Evolutionary conservation across 371 early-diverging fungal species (phyloP), one percentile per base, ranked within the genome.

Genomic region (Mucor irregularis): DNA sequence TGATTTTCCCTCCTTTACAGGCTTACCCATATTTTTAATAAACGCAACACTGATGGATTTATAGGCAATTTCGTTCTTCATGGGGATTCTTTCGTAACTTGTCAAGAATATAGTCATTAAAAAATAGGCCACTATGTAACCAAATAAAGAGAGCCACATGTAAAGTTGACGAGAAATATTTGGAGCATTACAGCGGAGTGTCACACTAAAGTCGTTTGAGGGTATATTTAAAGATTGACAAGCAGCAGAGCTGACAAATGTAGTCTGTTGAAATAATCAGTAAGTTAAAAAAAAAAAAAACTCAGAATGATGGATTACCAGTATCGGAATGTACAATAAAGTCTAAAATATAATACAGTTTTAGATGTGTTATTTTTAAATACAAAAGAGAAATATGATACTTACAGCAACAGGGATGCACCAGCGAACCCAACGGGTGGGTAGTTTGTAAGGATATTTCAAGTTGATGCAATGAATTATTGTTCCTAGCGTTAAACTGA

Each of bases 11-110:
- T 34, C 11, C 13, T 34, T 0, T 34, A 11, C n/a, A 14, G 35
- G 35, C 35, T 52, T 75, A 76, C 84, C 81, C 78, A 84, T 82
- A 58, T 89, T 88, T 56, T 89, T 89, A 38, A 86, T 80, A 39
- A 87, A 85, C 1, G 87, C 90, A 5, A 87, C 82, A 29, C 86
- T 82, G 34, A 84, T 85, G 8, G 88, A 83, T 40, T 80, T 81
- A 66, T 84, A 89, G 29, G 85, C 85, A 24, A 88, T 88, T 71
- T 88, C 90, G 46, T 87, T 85, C 28, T 78, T 69, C 7, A 62
- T 71, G 0, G 90, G 90, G 14, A 79, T 81, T 5, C 86, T 74
- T 56, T 89, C 90, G 54, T 85, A 84, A 2, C 87, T 87, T 1
- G 90, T 86, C 25, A 89, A 62, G 57, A 89, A 88, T 13, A 85